phyloP scores from a whole-genome alignment of 768 basidiomycete genomes.

The Lentinula detonsa region DNA sequence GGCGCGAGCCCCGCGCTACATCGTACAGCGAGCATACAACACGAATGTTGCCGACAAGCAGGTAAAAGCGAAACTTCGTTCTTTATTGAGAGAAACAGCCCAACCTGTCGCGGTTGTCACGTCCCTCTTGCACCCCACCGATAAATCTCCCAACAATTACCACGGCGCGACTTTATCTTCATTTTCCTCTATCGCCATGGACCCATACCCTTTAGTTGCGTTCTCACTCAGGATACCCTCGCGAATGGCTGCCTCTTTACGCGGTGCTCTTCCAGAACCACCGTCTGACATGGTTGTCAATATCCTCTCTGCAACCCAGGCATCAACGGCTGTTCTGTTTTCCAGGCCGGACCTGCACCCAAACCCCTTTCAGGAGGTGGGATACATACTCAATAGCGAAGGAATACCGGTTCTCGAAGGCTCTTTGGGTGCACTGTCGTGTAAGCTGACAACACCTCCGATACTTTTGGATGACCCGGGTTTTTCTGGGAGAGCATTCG shows the following conservation, averaged over 20 bases:
- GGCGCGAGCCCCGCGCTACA: neutral
- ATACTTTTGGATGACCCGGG: constrained; percentile 56
- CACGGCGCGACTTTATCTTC: constrained; percentile 95
- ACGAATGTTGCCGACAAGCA: neutral
- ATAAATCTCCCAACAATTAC: constrained; percentile 23
- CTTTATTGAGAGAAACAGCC: constrained; percentile 65
- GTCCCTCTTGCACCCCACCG: constrained; percentile 25
- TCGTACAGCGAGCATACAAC: neutral
- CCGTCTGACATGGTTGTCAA: constrained; percentile 68
- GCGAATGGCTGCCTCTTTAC: constrained; percentile 67
- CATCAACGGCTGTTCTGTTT: constrained; percentile 57
- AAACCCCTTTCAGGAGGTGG: constrained; percentile 38
- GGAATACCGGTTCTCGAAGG: constrained; percentile 56
- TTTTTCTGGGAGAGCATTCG: constrained; percentile 21
- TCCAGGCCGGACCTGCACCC: constrained; percentile 68
- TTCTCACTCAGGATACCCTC: constrained; percentile 91
- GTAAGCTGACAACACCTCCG: constrained; percentile 54
- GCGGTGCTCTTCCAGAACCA: constrained; percentile 15
- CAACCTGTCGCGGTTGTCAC: constrained; percentile 88
- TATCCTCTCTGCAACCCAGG: constrained; percentile 67
- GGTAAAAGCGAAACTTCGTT: neutral
- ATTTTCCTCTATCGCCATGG: constrained; percentile 86
- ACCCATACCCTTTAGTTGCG: constrained; percentile 81
- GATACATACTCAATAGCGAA: constrained; percentile 38
- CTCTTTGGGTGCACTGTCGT: constrained; percentile 67